Conservation (phyloP, 495 filamentous ascomycete species). For the Annulohypoxylon bovei region DNA sequence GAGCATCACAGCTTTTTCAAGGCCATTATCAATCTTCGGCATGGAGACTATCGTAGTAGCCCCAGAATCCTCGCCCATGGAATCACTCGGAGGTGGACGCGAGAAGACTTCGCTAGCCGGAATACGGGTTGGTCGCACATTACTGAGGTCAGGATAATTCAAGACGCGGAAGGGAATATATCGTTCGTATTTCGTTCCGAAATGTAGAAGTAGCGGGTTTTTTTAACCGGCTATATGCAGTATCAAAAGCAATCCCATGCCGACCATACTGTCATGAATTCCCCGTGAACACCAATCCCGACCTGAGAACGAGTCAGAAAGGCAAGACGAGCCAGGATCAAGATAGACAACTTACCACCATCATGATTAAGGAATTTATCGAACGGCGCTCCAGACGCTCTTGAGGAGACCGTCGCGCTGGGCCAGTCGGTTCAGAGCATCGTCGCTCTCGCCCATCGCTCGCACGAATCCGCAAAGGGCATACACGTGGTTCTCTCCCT, state of each 20-base stretch:
- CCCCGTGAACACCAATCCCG: conserved; percentile 43
- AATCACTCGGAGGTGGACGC: conserved; percentile 55
- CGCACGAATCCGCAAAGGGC: conserved; percentile 98
- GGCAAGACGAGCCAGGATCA: neutral
- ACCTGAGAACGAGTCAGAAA: conserved; percentile 8
- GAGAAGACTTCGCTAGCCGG: conserved; percentile 62
- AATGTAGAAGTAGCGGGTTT: conserved; percentile 36
- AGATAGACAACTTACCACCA: conserved; percentile 37
- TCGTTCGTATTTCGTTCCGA: conserved; percentile 49
- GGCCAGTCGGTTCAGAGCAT: conserved; percentile 92
- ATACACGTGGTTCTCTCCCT: conserved; percentile 89
- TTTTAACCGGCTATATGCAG: conserved; percentile 50
- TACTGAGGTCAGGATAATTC: conserved; percentile 9
- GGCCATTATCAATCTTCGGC: conserved; percentile 70
- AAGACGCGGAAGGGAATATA: conserved; percentile 40
- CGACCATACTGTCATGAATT: conserved; percentile 43
- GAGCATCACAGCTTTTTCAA: conserved; percentile 86
- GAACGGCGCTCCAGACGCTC: conserved; percentile 91
- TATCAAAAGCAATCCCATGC: conserved; percentile 50
- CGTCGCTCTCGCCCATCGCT: conserved; percentile 97
- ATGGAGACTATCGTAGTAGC: conserved; percentile 63
- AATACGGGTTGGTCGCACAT: conserved; percentile 32
- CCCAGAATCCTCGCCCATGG: conserved; percentile 62
- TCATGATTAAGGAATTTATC: conserved; percentile 59
- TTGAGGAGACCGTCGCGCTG: conserved; percentile 97